These are phyloP conservation scores for Lactarius evosmus DNA, from an alignment of 768 basidiomycete species.

Conservation along the genomic window DNA sequence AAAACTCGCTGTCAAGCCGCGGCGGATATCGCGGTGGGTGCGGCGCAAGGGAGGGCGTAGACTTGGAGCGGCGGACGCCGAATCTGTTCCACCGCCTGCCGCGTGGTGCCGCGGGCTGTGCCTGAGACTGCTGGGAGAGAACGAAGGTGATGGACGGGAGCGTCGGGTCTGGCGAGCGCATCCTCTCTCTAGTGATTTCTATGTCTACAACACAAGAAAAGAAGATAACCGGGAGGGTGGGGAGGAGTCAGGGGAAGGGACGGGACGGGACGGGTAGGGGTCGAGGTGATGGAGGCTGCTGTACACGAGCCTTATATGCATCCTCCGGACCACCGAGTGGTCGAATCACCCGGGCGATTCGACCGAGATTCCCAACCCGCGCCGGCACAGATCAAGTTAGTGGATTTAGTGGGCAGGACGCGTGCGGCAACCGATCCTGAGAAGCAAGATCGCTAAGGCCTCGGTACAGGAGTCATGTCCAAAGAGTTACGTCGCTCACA, in stretches of 20 bases:
- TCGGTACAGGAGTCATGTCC: background rate
- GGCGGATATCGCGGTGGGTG: slow-evolving; percentile 28
- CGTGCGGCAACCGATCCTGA: background rate
- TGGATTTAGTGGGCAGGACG: background rate
- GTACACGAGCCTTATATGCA: background rate
- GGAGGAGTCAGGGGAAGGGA: background rate
- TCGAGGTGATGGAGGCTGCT: background rate
- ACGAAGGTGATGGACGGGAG: slow-evolving; percentile 28
- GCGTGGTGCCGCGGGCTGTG: background rate
- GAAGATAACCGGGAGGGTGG: background rate
- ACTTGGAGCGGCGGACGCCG: slow-evolving; percentile 13
- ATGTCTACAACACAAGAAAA: background rate
- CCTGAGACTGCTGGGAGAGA: slow-evolving; percentile 23
- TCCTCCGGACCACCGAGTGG: background rate
- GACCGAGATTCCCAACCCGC: too few species aligned
- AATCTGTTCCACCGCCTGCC: slow-evolving; percentile 1
- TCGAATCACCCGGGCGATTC: background rate
- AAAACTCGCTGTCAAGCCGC: slow-evolving; percentile 24
- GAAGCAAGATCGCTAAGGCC: background rate
- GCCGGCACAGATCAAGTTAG: background rate
- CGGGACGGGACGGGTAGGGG: background rate
- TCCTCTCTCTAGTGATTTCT: background rate
- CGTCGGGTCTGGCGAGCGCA: slow-evolving; percentile 24
- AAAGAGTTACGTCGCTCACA: too few species aligned
- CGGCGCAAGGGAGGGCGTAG: slow-evolving; percentile 17